These are phyloP conservation scores for Ceratobasidium papillatum DNA, from an alignment of 1,284 basidiomycete genomes.

Conservation along the genomic window DNA sequence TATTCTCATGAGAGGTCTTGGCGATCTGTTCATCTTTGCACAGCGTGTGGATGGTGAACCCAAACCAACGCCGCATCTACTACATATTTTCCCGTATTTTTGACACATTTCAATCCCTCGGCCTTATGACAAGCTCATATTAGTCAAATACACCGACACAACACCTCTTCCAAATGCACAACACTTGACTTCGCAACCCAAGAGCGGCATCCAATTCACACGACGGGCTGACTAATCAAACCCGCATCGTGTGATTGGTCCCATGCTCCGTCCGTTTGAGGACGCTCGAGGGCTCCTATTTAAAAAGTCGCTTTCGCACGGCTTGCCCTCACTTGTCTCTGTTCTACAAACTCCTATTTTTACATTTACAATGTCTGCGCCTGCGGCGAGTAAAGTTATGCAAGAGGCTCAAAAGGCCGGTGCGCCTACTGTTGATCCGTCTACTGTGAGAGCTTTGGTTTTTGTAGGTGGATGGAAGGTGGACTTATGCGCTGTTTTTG, in stretches of 20 bases:
- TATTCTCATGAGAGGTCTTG: not conserved
- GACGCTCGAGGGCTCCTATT: not conserved
- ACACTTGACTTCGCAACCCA: not conserved
- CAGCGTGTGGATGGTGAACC: not conserved
- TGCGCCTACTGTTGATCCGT: constrained; percentile 41
- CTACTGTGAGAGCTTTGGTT: constrained; percentile 23
- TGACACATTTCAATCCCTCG: not conserved
- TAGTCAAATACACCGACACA: not conserved
- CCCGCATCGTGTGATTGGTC: constrained; percentile 34
- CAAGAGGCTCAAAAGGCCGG: constrained; percentile 45
- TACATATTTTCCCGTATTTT: not conserved
- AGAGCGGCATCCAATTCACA: constrained; percentile 7
- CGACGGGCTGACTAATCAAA: constrained; percentile 34
- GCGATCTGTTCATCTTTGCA: not conserved
- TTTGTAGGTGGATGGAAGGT: not conserved
- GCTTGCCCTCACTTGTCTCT: not conserved
- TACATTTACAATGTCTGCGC: not conserved
- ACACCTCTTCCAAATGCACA: not conserved
- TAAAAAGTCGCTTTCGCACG: constrained; percentile 29
- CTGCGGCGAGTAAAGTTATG: constrained; percentile 44
- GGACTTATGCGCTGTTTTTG: not conserved
- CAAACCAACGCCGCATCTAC: not conserved
- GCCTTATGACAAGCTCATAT: not conserved
- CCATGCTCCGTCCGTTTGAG: constrained; percentile 27
- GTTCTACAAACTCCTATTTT: not conserved